Percentiles rank a stretch among this genome's conserved stretches.
Evolutionary conservation across 257 asterid species (phyloP).

Genomic region (Nicotiana obtusifolia): DNA sequence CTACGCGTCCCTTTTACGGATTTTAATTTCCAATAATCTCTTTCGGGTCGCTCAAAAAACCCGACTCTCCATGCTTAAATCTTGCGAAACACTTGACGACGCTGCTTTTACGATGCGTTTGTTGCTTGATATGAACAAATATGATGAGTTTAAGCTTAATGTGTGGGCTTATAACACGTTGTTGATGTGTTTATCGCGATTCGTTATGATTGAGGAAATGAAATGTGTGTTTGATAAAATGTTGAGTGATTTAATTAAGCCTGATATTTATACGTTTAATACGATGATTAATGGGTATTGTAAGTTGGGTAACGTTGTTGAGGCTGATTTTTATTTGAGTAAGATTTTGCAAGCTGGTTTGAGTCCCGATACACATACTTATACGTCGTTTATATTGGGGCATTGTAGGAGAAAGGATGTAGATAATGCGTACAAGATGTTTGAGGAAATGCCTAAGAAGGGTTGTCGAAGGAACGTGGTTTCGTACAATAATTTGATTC

Average conservation of each 20-base stretch:
- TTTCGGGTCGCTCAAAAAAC: slow-evolving; percentile 38
- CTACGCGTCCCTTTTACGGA: slow-evolving; percentile 37
- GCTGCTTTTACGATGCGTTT: slow-evolving; percentile 26
- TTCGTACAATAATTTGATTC: slow-evolving; percentile 58
- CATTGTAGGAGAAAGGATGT: slow-evolving; percentile 62
- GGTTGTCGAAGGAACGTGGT: slow-evolving; percentile 65
- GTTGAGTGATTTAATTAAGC: slow-evolving; percentile 51
- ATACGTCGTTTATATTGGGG: slow-evolving; percentile 67
- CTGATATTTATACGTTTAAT: slow-evolving; percentile 67
- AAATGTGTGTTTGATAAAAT: slow-evolving; percentile 49
- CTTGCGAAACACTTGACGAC: slow-evolving; percentile 39
- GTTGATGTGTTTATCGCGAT: slow-evolving; percentile 51
- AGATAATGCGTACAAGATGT: slow-evolving; percentile 40
- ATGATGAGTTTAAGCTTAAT: slow-evolving; percentile 31
- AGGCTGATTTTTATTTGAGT: slow-evolving; percentile 48
- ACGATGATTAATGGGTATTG: slow-evolving; percentile 64
- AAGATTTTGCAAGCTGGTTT: slow-evolving; percentile 56
- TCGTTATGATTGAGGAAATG: slow-evolving; percentile 51
- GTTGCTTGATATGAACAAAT: slow-evolving; percentile 37
- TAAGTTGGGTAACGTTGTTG: slow-evolving; percentile 53
- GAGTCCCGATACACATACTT: slow-evolving; percentile 64
- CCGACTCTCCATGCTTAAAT: slow-evolving; percentile 44
- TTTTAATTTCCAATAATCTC: slow-evolving; percentile 37
- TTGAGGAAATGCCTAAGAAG: slow-evolving; percentile 44
- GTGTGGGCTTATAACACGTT: slow-evolving; percentile 51